Evolutionary conservation across 345 rosid genomes (phyloP), one percentile per base, ranked within the genome.

Genomic region (Toxicodendron radicans): DNA sequence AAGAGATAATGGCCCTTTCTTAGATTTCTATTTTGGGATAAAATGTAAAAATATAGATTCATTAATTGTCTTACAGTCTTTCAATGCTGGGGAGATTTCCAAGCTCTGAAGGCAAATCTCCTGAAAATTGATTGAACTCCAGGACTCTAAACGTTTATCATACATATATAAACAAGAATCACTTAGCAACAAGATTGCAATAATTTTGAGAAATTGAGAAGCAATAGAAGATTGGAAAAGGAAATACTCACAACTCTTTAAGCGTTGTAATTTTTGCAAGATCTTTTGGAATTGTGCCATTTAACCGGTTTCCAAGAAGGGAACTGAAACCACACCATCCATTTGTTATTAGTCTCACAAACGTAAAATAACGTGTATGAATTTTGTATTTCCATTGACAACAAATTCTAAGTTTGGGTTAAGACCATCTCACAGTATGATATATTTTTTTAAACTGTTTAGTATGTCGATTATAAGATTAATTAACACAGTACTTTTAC

Each of bases 281-380:
- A 75, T 86, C 87, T 83, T 78, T 75, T 3, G 93, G 93, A 57
- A 89, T 83, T 10, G 79, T 24, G 72, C 93, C 91, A 0, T 72
- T 76, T 46, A 89, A 59, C 51, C 85, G 82, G 64, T 89, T 89
- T 80, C 75, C 91, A 56, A 80, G 53, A 58, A 89, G 11, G 21
- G 82, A 60, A 58, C 93, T 89, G 73, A 77, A 81, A 45, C 38
- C 23, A 56, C 18, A 70, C 52, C 12, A 48, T 10, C 13, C 13
- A 38, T 5, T 38, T 5, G 1, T 38, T 38, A 38, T 38, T 38
- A 38, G 43, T 38, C 43, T 38, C 8, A 38, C 0, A 38, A 7
- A 7, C 43, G 1, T 27, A 1, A 27, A 38, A 38, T 0, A 6
- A 38, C 0, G 43, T 8, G 6, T 7, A 5, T 38, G 1, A 38